A percentile compares a stretch with the other conserved stretches of the same genome.
These are phyloP conservation scores for Datisca glomerata DNA, from an alignment of 306 rosid species.

Conservation along the genomic window DNA sequence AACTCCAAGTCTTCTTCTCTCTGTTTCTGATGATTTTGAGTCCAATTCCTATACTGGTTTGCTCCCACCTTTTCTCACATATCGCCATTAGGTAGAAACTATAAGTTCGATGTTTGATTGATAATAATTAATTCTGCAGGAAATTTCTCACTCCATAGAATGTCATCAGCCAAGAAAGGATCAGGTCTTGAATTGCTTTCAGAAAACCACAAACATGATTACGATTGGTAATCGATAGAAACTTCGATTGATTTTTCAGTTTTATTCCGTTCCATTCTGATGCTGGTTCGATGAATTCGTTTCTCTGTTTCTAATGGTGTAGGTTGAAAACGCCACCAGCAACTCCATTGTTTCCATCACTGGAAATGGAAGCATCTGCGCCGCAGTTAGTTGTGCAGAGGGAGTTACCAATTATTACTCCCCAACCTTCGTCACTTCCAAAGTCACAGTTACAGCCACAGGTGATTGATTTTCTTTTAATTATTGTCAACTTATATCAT, in stretches of 20 bases:
- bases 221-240: slow-evolving; percentile 40
- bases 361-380: slow-evolving; percentile 67
- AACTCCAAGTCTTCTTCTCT: slow-evolving; percentile 29
- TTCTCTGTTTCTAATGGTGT: not conserved
- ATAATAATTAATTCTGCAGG: slow-evolving; percentile 23
- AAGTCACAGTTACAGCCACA: slow-evolving; percentile 13
- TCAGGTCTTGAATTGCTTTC: slow-evolving; percentile 27
- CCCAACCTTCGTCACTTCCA: slow-evolving; percentile 11
- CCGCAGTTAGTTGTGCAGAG: slow-evolving; percentile 29
- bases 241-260: not conserved
- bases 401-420: slow-evolving; percentile 26
- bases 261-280: not conserved
- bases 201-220: slow-evolving; percentile 49
- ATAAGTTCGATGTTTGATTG: not conserved
- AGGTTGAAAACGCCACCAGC: slow-evolving; percentile 95
- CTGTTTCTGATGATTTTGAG: slow-evolving; percentile 42
- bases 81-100: not conserved
- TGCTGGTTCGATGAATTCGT: not conserved
- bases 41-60: slow-evolving; percentile 6
- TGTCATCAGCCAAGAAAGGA: slow-evolving; percentile 51
- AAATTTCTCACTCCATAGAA: slow-evolving; percentile 34
- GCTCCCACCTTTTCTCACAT: not conserved
- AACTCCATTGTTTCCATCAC: slow-evolving; percentile 81
- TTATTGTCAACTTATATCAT: too few species aligned
- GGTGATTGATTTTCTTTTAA: not conserved